Evolutionary conservation across 139 green algal species (phyloP).

Genomic region (Spirogloea muscicola): DNA sequence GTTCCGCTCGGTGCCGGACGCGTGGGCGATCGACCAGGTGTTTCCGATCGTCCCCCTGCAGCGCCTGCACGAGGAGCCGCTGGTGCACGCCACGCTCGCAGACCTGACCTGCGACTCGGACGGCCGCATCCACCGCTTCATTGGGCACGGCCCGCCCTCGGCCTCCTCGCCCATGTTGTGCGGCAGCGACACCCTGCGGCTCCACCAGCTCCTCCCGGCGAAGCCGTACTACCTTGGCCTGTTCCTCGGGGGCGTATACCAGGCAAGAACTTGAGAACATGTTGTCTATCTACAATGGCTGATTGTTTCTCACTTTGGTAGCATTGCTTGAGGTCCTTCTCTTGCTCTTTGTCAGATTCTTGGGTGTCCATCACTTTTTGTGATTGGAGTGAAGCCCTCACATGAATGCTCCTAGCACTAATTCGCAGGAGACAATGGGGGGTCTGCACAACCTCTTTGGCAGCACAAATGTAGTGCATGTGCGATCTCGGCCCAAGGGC

Average conservation of each 20-base stretch:
- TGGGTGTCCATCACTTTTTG: not conserved
- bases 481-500: slow-evolving; percentile 4
- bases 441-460: slow-evolving; percentile 69
- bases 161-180: too few species aligned
- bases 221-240: slow-evolving; percentile 58
- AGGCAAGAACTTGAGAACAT: slow-evolving; percentile 9
- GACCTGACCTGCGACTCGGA: slow-evolving; percentile 69
- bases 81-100: slow-evolving; percentile 51
- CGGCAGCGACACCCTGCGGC: slow-evolving; percentile 52
- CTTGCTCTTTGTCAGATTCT: not conserved
- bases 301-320: not conserved
- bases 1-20: slow-evolving; percentile 61
- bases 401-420: too few species aligned
- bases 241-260: slow-evolving; percentile 55
- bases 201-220: slow-evolving; percentile 51
- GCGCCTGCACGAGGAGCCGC: slow-evolving; percentile 57
- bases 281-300: not conserved
- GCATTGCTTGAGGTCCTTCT: not conserved
- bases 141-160: slow-evolving; percentile 30
- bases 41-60: slow-evolving; percentile 67
- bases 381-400: too few species aligned
- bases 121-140: slow-evolving; percentile 61
- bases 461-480: slow-evolving; percentile 51
- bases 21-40: slow-evolving; percentile 69
- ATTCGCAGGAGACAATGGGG: slow-evolving; percentile 61